A percentile compares a stretch with the other conserved stretches of the same genome.
phyloP scores from a whole-genome alignment of 2,329 filamentous ascomycete species.

The Pseudogymnoascus sp. region DNA sequence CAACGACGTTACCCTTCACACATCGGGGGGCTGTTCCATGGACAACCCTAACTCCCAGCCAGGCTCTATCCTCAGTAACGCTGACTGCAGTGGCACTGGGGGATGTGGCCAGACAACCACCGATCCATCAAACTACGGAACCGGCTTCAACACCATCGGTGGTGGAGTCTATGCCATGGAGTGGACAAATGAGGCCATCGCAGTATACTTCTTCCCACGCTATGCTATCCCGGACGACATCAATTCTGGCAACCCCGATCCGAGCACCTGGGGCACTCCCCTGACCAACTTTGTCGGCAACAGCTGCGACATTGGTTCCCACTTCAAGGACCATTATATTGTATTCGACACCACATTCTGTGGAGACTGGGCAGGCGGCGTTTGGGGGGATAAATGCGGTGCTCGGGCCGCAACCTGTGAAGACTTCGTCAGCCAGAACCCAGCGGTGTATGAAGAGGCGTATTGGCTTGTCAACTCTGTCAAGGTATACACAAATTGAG shows the following conservation, averaged over 20 bases:
- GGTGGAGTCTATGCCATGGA: constrained; percentile 68
- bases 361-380: constrained; percentile 72
- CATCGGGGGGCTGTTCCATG: constrained; percentile 50
- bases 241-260: constrained; percentile 48
- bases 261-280: constrained; percentile 59
- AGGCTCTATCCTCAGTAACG: constrained; percentile 36
- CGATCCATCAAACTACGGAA: constrained; percentile 50
- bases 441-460: constrained; percentile 58
- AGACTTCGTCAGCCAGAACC: constrained; percentile 63
- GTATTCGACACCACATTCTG: constrained; percentile 81
- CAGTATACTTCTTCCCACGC: constrained; percentile 75
- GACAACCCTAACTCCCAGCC: constrained; percentile 38
- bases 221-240: constrained; percentile 55
- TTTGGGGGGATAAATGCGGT: constrained; percentile 57
- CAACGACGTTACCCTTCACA: constrained; percentile 62
- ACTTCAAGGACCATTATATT: constrained; percentile 67
- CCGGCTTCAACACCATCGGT: constrained; percentile 59
- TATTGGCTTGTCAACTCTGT: constrained; percentile 72
- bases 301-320: constrained; percentile 59
- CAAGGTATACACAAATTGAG: constrained; percentile 42
- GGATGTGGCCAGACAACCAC: constrained; percentile 52
- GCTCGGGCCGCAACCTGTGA: constrained; percentile 56
- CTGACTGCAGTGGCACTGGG: constrained; percentile 48
- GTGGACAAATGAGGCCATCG: constrained; percentile 65
- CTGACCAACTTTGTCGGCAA: constrained; percentile 59